These are phyloP conservation scores for Yamadazyma ubonensis DNA, from an alignment of 805 yeast species.

Conservation along the genomic window DNA sequence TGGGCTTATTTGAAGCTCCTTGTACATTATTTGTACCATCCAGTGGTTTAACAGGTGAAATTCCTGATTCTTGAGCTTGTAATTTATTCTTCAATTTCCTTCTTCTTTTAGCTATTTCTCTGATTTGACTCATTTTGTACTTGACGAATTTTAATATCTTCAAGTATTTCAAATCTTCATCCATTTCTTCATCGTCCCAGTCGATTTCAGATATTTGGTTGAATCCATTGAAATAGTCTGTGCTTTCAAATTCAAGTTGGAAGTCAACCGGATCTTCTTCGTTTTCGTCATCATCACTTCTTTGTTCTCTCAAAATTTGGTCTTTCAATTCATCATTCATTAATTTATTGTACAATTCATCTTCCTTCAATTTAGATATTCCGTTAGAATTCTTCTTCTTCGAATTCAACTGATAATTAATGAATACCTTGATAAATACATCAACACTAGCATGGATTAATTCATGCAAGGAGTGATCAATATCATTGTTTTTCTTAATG, in stretches of 20 bases:
- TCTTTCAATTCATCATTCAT: constrained; percentile 40
- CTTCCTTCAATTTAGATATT: constrained; percentile 29
- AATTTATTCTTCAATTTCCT: background rate
- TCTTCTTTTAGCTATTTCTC: constrained; percentile 13
- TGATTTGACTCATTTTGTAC: constrained; percentile 27
- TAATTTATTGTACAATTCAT: constrained; percentile 35
- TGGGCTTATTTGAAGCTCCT: background rate
- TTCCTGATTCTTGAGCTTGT: background rate
- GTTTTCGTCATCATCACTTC: constrained; percentile 31
- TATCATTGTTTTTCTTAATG: constrained; percentile 23
- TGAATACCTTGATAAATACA: constrained; percentile 36
- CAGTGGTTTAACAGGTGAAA: background rate
- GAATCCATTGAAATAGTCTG: constrained; percentile 14
- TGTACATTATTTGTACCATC: background rate
- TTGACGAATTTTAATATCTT: constrained; percentile 42
- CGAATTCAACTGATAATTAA: constrained; percentile 34
- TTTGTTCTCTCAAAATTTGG: constrained; percentile 34
- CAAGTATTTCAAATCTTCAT: constrained; percentile 45
- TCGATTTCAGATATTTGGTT: constrained; percentile 28
- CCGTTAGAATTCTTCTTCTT: constrained; percentile 14
- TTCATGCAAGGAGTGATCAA: constrained; percentile 13
- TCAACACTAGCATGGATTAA: constrained; percentile 28
- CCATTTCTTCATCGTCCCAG: constrained; percentile 50
- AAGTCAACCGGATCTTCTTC: constrained; percentile 23
- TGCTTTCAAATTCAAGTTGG: constrained; percentile 23